Conservation (phyloP, 352 stramenopile genomes). For the Phytophthora sp. region DNA sequence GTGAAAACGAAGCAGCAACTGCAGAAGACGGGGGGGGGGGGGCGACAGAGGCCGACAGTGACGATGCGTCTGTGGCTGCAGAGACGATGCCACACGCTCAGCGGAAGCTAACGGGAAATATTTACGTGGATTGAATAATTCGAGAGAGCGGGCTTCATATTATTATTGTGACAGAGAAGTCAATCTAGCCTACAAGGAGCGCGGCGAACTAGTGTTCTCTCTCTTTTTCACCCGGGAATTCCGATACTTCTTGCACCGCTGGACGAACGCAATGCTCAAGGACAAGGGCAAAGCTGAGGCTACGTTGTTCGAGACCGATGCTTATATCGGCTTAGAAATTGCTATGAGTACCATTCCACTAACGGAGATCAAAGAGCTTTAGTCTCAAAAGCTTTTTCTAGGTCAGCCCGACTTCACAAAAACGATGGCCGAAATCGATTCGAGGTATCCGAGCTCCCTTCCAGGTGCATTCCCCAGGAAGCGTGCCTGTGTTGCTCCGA, state of each 20-base stretch:
- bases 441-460: constrained; percentile 6
- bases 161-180: not conserved
- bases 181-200: not conserved
- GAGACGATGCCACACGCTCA: too few relatives aligned
- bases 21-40: not conserved
- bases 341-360: constrained; percentile 3
- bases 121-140: not conserved
- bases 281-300: not conserved
- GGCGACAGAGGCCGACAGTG: too few relatives aligned
- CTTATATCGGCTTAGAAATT: constrained; percentile 16
- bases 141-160: too few relatives aligned
- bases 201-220: not conserved
- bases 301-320: constrained; percentile 5
- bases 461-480: constrained; percentile 9
- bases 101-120: not conserved
- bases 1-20: not conserved
- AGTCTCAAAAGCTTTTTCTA: constrained; percentile 14
- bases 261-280: constrained; percentile 17
- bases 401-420: not conserved
- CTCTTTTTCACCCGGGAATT: not conserved
- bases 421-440: constrained; percentile 9
- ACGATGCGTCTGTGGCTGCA: too few relatives aligned
- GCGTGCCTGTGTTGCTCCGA: not conserved
- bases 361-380: constrained; percentile 17
- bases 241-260: not conserved